Base-by-base conservation (phyloP, 73 alveolate species). In the Effrenium voratum region DNA sequence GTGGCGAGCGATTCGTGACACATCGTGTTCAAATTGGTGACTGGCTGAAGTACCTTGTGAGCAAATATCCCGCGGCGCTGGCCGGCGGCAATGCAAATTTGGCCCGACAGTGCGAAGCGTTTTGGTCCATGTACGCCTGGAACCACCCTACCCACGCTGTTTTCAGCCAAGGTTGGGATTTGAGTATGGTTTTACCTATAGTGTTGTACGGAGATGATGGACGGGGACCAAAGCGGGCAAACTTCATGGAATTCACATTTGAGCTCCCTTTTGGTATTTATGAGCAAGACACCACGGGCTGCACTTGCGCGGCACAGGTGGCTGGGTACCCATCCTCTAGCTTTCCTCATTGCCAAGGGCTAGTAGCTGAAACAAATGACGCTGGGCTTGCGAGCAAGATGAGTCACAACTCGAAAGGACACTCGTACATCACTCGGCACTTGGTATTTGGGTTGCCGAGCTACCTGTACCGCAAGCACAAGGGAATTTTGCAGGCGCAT, bases 361-460 rank as follows among this genome's bases (percentile, higher is more conserved):
- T 38, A 16, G 34, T 16, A 2, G 19, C 13, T 10, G 34, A 40
- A 6, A 2, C 86, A 10, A n/a, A n/a, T n/a, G n/a, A n/a, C n/a
- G 60, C 5, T 2, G 59, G 59, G 16, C 2, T 10, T 3, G 86
- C 40, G 34, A 36, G 36, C 13, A 36, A 36, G 6, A 2, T 36
- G 52, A 2, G 40, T 41, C 36, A 52, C n/a, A 75, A 38, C 59
- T 22, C 16, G 60, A 75, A 75, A 75, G 86, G 41, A 5, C 86
- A 75, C 38, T 13, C 40, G 2, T 75, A 75, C 59, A 2, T 75
- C 38, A 75, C 86, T 12, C 36, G 41, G 59, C 86, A 75, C 22
- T 75, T 75, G 86, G 16, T 75, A 2, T 75, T 75, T 75, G 86
- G 86, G 38, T 30, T 75, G 86, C 86, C 86, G 13, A 30, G 50